Evolutionary conservation across 495 filamentous ascomycete species (phyloP).

Genomic region (Ramalina peruviana): DNA sequence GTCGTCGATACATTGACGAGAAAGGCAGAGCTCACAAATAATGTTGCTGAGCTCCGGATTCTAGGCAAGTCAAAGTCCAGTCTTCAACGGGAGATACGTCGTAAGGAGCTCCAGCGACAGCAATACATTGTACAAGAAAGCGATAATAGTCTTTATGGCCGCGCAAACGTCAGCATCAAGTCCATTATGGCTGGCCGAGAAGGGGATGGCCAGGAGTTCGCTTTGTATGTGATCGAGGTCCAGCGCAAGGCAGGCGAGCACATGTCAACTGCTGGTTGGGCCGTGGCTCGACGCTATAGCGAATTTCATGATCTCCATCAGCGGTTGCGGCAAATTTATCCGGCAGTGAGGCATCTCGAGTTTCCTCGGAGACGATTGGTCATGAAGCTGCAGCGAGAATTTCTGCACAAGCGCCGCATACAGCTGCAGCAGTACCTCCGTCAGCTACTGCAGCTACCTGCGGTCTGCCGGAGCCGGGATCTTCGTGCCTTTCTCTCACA

Average conservation of each 20-base stretch:
- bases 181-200: constrained; percentile 84
- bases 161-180: constrained; percentile 77
- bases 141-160: constrained; percentile 92
- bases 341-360: constrained; percentile 74
- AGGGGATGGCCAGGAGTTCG: constrained; percentile 86
- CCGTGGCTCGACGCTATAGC: constrained; percentile 72
- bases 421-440: constrained; percentile 78
- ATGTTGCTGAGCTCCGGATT: constrained; percentile 83
- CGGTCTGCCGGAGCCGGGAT: constrained; percentile 87
- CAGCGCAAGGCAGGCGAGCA: constrained; percentile 77
- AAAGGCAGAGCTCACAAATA: constrained; percentile 95
- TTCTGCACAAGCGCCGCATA: constrained; percentile 72
- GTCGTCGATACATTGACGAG: constrained; percentile 82
- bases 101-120: constrained; percentile 91
- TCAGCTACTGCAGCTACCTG: constrained; percentile 70
- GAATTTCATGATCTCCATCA: constrained; percentile 95
- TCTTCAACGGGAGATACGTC: constrained; percentile 76
- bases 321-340: constrained; percentile 67
- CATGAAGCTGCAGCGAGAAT: constrained; percentile 91
- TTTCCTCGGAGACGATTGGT: constrained; percentile 86
- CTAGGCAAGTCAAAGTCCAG: constrained; percentile 88
- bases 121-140: constrained; percentile 97
- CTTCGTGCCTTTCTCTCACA: constrained; percentile 90
- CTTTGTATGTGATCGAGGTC: constrained; percentile 86
- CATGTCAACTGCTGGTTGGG: constrained; percentile 75